Percentiles rank a stretch among this genome's conserved stretches.
phyloP scores from a whole-genome alignment of 495 filamentous ascomycete genomes.

The Aspergillus biplanus region DNA sequence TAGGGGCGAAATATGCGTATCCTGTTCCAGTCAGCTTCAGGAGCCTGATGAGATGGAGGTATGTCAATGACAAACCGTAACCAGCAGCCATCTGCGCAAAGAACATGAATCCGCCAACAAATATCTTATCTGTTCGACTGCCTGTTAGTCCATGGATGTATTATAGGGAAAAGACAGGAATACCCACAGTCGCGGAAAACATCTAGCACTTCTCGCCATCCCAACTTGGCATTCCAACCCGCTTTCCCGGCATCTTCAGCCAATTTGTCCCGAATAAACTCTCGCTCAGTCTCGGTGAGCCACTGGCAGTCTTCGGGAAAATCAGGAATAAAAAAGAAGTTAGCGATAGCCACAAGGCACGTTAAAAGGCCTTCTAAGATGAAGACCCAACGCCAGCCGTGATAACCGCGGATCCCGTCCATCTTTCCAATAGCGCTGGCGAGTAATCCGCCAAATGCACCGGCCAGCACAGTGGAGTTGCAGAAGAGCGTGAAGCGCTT shows the following conservation, averaged over 20 bases:
- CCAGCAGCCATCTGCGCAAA: slow-evolving; percentile 82
- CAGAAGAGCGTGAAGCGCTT: slow-evolving; percentile 89
- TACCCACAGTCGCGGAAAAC: slow-evolving; percentile 71
- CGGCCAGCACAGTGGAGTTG: slow-evolving; percentile 75
- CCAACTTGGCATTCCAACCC: slow-evolving; percentile 65
- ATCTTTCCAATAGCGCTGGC: slow-evolving; percentile 83
- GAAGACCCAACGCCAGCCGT: slow-evolving; percentile 85
- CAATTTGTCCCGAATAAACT: slow-evolving; percentile 72
- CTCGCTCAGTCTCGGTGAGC: slow-evolving; percentile 71
- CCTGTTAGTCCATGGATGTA: no score
- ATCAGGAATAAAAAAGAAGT: slow-evolving; percentile 78
- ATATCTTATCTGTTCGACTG: slow-evolving; percentile 54
- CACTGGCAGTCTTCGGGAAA: slow-evolving; percentile 64
- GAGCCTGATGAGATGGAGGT: no score
- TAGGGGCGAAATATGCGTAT: slow-evolving; percentile 75
- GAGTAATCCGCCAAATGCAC: slow-evolving; percentile 83
- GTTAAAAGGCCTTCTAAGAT: slow-evolving; percentile 75
- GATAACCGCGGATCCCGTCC: slow-evolving; percentile 62
- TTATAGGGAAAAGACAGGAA: neutral
- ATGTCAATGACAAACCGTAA: slow-evolving; percentile 59
- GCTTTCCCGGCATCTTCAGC: slow-evolving; percentile 75
- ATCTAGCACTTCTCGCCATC: slow-evolving; percentile 61
- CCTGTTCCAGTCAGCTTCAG: slow-evolving; percentile 58
- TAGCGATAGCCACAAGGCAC: slow-evolving; percentile 63
- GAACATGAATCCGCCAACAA: slow-evolving; percentile 86